These are phyloP conservation scores for Rickenella mellea DNA, from an alignment of 768 basidiomycete species.

Conservation along the genomic window DNA sequence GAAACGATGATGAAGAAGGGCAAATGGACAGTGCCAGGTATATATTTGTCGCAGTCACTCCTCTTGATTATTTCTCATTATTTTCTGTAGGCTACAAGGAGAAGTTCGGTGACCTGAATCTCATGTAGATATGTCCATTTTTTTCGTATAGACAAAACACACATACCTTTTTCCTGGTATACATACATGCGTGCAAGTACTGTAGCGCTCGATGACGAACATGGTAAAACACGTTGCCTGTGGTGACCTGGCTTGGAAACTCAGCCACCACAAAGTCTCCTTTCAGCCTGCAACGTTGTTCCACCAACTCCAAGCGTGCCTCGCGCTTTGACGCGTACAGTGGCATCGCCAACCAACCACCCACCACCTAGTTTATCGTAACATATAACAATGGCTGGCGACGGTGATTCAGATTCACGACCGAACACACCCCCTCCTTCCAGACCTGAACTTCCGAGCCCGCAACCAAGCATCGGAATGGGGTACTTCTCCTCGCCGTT, in stretches of 20 bases:
- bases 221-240: too few species aligned
- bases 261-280: too few species aligned
- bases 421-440: slow-evolving; percentile 27
- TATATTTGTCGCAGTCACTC: slow-evolving; percentile 1
- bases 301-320: too few species aligned
- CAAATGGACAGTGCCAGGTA: slow-evolving; percentile 96
- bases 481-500: slow-evolving; percentile 62
- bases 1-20: slow-evolving; percentile 96
- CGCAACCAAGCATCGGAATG: slow-evolving; percentile 18
- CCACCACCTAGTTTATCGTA: slow-evolving; percentile 1
- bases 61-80: slow-evolving; percentile 1
- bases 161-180: too few species aligned
- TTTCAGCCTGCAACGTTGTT: too few species aligned
- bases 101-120: slow-evolving; percentile 91
- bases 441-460: slow-evolving; percentile 18
- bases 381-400: slow-evolving; percentile 19
- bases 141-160: background rate
- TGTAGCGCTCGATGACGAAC: too few species aligned
- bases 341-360: slow-evolving; percentile 1
- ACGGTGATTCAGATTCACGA: too few species aligned
- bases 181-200: too few species aligned
- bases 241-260: too few species aligned
- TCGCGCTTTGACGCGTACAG: background rate
- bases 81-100: slow-evolving; percentile 68
- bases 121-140: slow-evolving; percentile 49